These are phyloP conservation scores for Colletotrichum scovillei DNA, from an alignment of 2,329 filamentous ascomycete species.

Conservation along the genomic window DNA sequence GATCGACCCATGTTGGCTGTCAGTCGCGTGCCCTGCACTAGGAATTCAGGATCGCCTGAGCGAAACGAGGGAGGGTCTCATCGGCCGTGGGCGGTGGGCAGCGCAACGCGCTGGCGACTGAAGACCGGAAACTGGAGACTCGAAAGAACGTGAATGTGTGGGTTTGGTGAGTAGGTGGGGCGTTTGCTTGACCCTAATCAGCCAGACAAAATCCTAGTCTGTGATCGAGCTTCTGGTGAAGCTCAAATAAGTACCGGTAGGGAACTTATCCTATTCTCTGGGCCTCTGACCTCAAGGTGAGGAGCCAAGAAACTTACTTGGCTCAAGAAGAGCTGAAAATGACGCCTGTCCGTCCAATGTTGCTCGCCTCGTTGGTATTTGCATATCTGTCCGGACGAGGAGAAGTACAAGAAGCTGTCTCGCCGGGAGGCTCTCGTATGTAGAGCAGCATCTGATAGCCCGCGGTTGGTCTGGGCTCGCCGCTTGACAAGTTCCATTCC, in stretches of 20 bases:
- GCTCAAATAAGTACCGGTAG: background rate
- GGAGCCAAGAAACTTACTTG: background rate
- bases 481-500: background rate
- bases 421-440: background rate
- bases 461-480: background rate
- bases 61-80: slow-evolving; percentile 24
- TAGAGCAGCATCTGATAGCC: background rate
- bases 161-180: slow-evolving; percentile 9
- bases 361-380: background rate
- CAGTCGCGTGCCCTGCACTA: slow-evolving; percentile 27
- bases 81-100: slow-evolving; percentile 12
- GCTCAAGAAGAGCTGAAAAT: background rate
- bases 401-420: background rate
- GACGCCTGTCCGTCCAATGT: background rate
- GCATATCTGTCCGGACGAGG: background rate
- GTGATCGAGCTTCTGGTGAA: background rate
- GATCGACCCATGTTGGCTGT: slow-evolving; percentile 14
- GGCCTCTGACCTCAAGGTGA: background rate
- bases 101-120: slow-evolving; percentile 9
- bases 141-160: background rate
- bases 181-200: slow-evolving; percentile 15
- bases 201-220: slow-evolving; percentile 3
- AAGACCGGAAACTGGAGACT: background rate
- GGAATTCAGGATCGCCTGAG: slow-evolving; percentile 17
- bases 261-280: background rate